Evolutionary conservation across 495 filamentous ascomycete genomes (phyloP).

Genomic region (Trichocladium antarcticum): DNA sequence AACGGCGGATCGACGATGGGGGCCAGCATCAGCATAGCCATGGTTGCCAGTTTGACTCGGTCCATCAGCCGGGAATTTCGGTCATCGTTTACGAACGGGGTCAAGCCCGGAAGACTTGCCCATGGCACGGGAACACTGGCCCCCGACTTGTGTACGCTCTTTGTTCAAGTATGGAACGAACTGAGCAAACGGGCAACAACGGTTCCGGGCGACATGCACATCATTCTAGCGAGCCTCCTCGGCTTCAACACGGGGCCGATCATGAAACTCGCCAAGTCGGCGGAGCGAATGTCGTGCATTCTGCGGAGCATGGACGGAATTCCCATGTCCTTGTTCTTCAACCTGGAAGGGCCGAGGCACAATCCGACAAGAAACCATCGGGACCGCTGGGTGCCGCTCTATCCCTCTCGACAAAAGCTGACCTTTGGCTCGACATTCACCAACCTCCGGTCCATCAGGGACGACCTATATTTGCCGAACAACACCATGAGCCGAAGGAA

Average conservation of each 20-base stretch:
- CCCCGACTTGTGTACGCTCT: constrained; percentile 16
- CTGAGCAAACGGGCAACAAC: constrained; percentile 15
- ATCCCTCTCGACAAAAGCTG: constrained; percentile 12
- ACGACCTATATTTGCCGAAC: constrained; percentile 16
- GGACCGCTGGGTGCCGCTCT: constrained; percentile 16
- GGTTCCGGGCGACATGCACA: constrained; percentile 13
- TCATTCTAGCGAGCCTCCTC: constrained; percentile 16
- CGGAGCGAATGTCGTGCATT: constrained; percentile 16
- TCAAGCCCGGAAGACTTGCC: constrained; percentile 4
- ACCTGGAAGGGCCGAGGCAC: constrained; percentile 9
- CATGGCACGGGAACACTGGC: constrained; percentile 1
- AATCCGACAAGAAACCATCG: constrained; percentile 10
- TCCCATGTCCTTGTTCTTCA: constrained; percentile 17
- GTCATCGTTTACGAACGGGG: constrained; percentile 10
- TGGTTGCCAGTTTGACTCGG: constrained; percentile 7
- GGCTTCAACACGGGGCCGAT: constrained; percentile 15
- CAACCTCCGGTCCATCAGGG: constrained; percentile 9
- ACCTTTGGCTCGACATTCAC: constrained; percentile 9
- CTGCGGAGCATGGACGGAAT: constrained; percentile 16
- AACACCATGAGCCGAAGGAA: constrained; percentile 15
- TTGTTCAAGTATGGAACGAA: constrained; percentile 19
- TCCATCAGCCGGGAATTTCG: constrained; percentile 11
- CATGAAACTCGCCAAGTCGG: constrained; percentile 10
- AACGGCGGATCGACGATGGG: constrained; percentile 1
- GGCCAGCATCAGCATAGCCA: background rate